A percentile compares a stretch with the other conserved stretches of the same genome.
phyloP scores from a whole-genome alignment of 2,329 filamentous ascomycete species.

The Fusarium palustre region DNA sequence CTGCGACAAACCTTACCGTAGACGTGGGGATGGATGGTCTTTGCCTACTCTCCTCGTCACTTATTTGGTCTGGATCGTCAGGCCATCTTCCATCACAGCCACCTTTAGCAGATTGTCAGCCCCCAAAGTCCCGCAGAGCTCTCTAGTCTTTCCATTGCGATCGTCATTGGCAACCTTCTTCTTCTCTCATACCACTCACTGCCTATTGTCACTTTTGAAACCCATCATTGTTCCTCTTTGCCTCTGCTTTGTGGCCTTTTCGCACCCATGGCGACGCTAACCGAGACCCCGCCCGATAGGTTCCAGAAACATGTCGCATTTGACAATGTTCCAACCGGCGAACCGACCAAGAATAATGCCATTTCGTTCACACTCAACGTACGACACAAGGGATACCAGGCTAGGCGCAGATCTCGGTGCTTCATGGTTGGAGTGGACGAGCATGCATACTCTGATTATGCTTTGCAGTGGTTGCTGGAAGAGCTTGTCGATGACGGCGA shows the following conservation, averaged over 20 bases:
- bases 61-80: constrained; percentile 44
- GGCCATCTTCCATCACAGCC: constrained; percentile 46
- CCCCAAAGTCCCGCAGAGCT: constrained; percentile 47
- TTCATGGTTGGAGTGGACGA: constrained; percentile 93
- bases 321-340: constrained; percentile 69
- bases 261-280: constrained; percentile 59
- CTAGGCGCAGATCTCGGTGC: constrained; percentile 82
- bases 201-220: constrained; percentile 13
- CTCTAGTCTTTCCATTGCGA: constrained; percentile 19
- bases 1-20: constrained; percentile 40
- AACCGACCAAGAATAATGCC: constrained; percentile 69
- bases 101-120: constrained; percentile 33
- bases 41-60: constrained; percentile 37
- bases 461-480: constrained; percentile 90
- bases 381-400: constrained; percentile 87
- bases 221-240: constrained; percentile 12
- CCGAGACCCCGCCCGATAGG: constrained; percentile 57
- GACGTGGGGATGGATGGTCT: constrained; percentile 45
- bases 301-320: constrained; percentile 71
- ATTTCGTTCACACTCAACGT: constrained; percentile 83
- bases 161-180: constrained; percentile 25
- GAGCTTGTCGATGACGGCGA: constrained; percentile 94
- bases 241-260: constrained; percentile 27
- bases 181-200: constrained; percentile 5
- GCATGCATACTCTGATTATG: constrained; percentile 91